A percentile compares a stretch with the other conserved stretches of the same genome.
Evolutionary conservation across 1,139 yeast species (phyloP).

Genomic region (Candida tunisiensis): DNA sequence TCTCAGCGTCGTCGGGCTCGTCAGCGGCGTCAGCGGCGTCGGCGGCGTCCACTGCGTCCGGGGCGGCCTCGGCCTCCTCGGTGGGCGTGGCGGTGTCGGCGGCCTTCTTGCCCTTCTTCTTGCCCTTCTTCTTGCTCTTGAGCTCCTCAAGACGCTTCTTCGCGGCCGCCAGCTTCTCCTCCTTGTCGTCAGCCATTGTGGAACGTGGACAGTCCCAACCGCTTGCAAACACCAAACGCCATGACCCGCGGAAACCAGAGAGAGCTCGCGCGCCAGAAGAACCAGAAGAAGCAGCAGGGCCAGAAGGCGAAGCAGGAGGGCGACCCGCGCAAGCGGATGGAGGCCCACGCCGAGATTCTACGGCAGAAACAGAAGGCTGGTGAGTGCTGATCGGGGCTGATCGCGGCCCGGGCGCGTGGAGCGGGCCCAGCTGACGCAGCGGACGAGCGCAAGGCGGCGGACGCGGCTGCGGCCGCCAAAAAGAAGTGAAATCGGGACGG

Average conservation of each 20-base stretch:
- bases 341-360: conserved; percentile 74
- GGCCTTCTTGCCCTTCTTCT: conserved; percentile 2
- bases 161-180: conserved; percentile 47
- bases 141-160: conserved; percentile 30
- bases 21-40: conserved; percentile 3
- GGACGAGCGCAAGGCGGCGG: too few relatives aligned
- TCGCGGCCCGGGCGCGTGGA: too few relatives aligned
- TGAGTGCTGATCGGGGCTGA: conserved; percentile 17
- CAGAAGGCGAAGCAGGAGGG: conserved; percentile 59
- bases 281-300: conserved; percentile 56
- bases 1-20: conserved; percentile 1
- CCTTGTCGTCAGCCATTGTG: conserved; percentile 18
- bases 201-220: neutral
- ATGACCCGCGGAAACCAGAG: conserved; percentile 98
- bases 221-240: conserved; percentile 2
- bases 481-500: too few relatives aligned
- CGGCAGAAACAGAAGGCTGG: conserved; percentile 78
- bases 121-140: conserved; percentile 5
- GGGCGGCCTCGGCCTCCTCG: conserved; percentile 2
- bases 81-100: conserved; percentile 1
- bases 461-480: too few relatives aligned
- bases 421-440: too few relatives aligned
- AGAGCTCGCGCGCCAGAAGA: conserved; percentile 83
- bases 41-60: conserved; percentile 1
- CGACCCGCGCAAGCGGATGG: conserved; percentile 72